These are phyloP conservation scores for Grosmannia clavigera DNA, from an alignment of 2,329 filamentous ascomycete genomes.

Conservation along the genomic window DNA sequence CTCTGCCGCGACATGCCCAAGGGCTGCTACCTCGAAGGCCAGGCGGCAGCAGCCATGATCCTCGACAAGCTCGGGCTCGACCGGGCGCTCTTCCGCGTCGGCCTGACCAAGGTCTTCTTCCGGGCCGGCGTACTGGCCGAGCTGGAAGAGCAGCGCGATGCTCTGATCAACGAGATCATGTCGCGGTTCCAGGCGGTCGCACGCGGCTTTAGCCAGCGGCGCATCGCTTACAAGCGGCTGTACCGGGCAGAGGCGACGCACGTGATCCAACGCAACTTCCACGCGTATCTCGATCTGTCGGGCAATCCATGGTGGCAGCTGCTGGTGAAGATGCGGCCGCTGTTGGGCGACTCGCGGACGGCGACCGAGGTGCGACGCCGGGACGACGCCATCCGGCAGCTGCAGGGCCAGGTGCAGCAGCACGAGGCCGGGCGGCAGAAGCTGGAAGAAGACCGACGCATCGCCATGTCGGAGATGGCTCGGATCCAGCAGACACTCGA, in stretches of 20 bases:
- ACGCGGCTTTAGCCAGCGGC: constrained; percentile 76
- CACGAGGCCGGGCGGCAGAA: constrained; percentile 64
- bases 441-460: constrained; percentile 82
- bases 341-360: constrained; percentile 83
- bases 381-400: constrained; percentile 81
- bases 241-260: constrained; percentile 90
- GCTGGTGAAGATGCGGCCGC: constrained; percentile 85
- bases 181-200: constrained; percentile 84
- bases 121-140: constrained; percentile 90
- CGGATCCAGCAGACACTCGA: constrained; percentile 89
- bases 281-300: constrained; percentile 79
- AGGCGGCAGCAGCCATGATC: constrained; percentile 73
- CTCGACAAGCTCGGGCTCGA: constrained; percentile 82
- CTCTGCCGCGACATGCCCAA: constrained; percentile 46
- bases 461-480: constrained; percentile 75
- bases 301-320: constrained; percentile 97
- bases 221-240: constrained; percentile 81
- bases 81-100: constrained; percentile 77
- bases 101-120: constrained; percentile 96
- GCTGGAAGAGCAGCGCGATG: constrained; percentile 88
- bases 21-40: constrained; percentile 64
- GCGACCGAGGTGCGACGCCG: constrained; percentile 89
- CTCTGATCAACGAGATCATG: constrained; percentile 89
- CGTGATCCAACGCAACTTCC: constrained; percentile 91
- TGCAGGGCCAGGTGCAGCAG: constrained; percentile 71